Evolutionary conservation across 352 stramenopile genomes (phyloP), one percentile per base, ranked within the genome.

Genomic region (Globisporangium nagaii): DNA sequence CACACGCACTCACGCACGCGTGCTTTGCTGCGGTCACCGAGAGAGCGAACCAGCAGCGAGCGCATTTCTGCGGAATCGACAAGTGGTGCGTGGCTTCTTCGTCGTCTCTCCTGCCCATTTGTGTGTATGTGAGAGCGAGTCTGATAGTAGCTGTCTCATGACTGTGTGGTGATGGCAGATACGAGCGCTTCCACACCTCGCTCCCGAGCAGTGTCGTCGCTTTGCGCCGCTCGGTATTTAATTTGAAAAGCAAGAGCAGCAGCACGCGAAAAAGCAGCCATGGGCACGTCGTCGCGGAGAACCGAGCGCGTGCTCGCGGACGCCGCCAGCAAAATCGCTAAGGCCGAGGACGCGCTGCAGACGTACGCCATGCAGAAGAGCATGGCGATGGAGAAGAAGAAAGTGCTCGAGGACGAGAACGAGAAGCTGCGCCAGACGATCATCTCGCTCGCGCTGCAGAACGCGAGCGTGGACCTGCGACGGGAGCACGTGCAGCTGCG

Each of bases 401-500:
- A 74, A 30, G 57, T 73, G 34, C 70, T 94, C 3, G 79, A 94
- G 51, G 81, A 87, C 22, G 84, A 92, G 59, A 88, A 92, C 60
- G 81, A 94, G 57, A 78, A 88, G 53, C 63, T 94, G 53, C 77
- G 84, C 11, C 62, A 71, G 25, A 85, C 75, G n/a, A 90, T 94
- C 55, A 66, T 91, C 19, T 79, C 63, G 56, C 81, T 88, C 56
- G 81, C 82, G 30, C 65, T 91, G 32, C 73, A 90, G 53, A 81
- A 88, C 55, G 84, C 84, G 22, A 91, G 73, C 63, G 70, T 81
- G 13, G 84, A 94, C 56, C 64, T 92, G 36, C 79, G 82, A 25
- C 81, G 81, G 30, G 84, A 94, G 56, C 80, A 94, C 49, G 73
- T 87, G 58, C 81, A 91, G 63, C 66, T 94, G 47, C 80, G 81